These are phyloP conservation scores for Neurospora sp. DNA, from an alignment of 495 filamentous ascomycete species.

Conservation along the genomic window DNA sequence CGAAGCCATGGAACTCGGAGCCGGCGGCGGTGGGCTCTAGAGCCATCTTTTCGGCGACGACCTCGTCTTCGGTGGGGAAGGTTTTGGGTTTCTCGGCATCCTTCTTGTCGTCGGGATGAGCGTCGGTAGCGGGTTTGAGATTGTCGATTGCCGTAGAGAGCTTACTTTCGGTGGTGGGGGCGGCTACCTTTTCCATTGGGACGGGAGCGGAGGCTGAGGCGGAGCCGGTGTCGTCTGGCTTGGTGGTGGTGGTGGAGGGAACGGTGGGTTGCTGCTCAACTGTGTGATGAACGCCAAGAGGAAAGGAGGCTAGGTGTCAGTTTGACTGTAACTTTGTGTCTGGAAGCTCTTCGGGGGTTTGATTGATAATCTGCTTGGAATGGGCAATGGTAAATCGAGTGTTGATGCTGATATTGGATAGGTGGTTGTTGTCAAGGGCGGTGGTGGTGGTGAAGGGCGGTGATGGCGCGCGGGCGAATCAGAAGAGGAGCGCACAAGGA, in stretches of 20 bases:
- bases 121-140: neutral
- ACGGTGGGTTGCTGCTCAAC: neutral
- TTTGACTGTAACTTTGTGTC: neutral
- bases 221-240: neutral
- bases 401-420: neutral
- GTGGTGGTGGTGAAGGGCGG: neutral
- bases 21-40: neutral
- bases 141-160: neutral
- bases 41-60: neutral
- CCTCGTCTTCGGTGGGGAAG: neutral
- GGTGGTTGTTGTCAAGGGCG: neutral
- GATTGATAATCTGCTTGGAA: neutral
- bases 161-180: slow-evolving; percentile 3
- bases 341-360: neutral
- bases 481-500: neutral
- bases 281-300: neutral
- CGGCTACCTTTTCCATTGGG: slow-evolving; percentile 1
- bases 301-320: neutral
- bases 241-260: neutral
- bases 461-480: neutral
- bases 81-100: slow-evolving; percentile 1
- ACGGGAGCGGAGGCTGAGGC: neutral
- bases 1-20: neutral
- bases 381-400: neutral
- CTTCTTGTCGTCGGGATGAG: neutral